Evolutionary conservation across 345 rosid species (phyloP), one percentile per base, ranked within the genome.

Genomic region (Lepidium aucheri): DNA sequence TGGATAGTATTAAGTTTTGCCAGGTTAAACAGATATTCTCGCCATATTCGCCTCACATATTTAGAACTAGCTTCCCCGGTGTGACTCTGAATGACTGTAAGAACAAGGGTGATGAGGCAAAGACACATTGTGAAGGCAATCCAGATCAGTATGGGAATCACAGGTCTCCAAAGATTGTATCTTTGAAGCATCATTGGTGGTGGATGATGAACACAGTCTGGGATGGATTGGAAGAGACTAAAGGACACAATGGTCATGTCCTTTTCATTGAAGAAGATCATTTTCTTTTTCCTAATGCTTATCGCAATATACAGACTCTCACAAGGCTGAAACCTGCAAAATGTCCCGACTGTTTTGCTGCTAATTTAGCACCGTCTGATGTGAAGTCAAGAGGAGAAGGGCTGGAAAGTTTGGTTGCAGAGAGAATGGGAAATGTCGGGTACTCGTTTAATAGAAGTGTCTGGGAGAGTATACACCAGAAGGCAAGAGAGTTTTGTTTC

Each of bases 161-260:
- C 35, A 68, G 97, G 41, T 84, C 87, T 14, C 87, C 95, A 1
- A 87, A 82, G 77, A 85, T 91, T 34, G 97, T 91, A 39, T 87
- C 99, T 8, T 73, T 94, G 85, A 94, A 94, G 86, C 99, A 94
- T 79, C 99, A 94, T 56, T 94, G 99, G 99, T 94, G 99, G 99
- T 94, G 97, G 99, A 90, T 94, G 99, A 94, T 94, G 97, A 94
- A 94, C 73, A 87, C 88, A 0, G 87, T 88, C 26, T 94, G 99
- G 97, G 97, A 94, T 79, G 97, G 99, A 22, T 68, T 90, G 54
- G 65, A 77, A 34, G 97, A 91, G 84, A 94, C 96, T 33, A 69
- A 58, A 57, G 78, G 59, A 22, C 93, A 82, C 30, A 20, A 50
- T 0, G 96, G 91, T 3, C 93, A 91, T 78, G 77, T 88, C 68